A percentile compares a stretch with the other conserved stretches of the same genome.
phyloP scores from a whole-genome alignment of 2,329 filamentous ascomycete genomes.

The Didymella sp. region DNA sequence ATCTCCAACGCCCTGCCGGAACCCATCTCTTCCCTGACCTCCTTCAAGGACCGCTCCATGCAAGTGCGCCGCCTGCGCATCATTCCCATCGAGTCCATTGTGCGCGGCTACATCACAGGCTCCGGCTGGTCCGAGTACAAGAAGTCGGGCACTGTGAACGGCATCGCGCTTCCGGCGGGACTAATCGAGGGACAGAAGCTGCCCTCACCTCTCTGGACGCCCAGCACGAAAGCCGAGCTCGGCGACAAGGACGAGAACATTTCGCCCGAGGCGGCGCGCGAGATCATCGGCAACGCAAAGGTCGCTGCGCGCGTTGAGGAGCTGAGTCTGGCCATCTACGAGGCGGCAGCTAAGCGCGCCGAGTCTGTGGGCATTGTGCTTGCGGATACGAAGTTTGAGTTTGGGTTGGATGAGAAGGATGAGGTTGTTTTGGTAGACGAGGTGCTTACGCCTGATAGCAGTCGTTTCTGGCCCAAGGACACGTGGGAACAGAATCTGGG shows the following conservation, averaged over 20 bases:
- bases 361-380: constrained; percentile 74
- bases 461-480: constrained; percentile 83
- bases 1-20: constrained; percentile 64
- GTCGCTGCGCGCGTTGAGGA: constrained; percentile 71
- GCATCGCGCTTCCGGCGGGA: constrained; percentile 71
- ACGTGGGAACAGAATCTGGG: constrained; percentile 70
- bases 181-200: constrained; percentile 75
- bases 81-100: constrained; percentile 81
- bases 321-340: constrained; percentile 70
- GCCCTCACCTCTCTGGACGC: constrained; percentile 75
- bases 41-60: constrained; percentile 73
- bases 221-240: constrained; percentile 82
- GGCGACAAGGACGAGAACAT: constrained; percentile 90
- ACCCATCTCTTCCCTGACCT: constrained; percentile 47
- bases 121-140: constrained; percentile 83
- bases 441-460: constrained; percentile 77
- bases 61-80: constrained; percentile 75
- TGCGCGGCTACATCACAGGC: constrained; percentile 89
- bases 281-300: constrained; percentile 67
- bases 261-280: constrained; percentile 65
- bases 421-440: constrained; percentile 82
- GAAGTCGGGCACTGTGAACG: constrained; percentile 78
- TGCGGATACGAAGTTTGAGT: constrained; percentile 80
- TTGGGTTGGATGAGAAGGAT: constrained; percentile 67
- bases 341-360: constrained; percentile 68